Base-by-base conservation (phyloP, 2,329 filamentous ascomycete genomes). In the Colletotrichum sp. region DNA sequence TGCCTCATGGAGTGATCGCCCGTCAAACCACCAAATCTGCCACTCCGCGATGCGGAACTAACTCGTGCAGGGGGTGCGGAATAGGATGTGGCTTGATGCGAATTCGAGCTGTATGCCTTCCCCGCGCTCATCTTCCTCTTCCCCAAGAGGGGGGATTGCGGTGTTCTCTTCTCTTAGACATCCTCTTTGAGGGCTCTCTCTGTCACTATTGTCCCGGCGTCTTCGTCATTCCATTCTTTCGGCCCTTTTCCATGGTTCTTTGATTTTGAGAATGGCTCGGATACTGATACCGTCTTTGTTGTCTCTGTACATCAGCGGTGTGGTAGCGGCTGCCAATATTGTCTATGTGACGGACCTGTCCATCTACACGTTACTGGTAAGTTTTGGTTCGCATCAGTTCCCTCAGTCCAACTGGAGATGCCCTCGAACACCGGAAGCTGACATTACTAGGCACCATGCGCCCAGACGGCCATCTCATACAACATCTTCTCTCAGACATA, bases 401-500 rank as follows among this genome's bases (percentile, higher is more conserved):
- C 15, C 30, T 15, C 26, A 1, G 6, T n/a, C 7, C 2, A 2
- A 18, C 2, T 64, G 57, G n/a, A 24, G 26, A 36, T 39, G 13
- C 21, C 9, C 60, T 15, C 18, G 6, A 10, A 36, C 10, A 9
- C 8, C 24, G 7, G 4, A 63, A 28, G 26, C 73, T 55, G 6
- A 69, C 59, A 44, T 18, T 73, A 36, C 68, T 76, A 91, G 88
- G 89, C 89, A 52, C 88, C 88, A 28, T 91, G 90, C 79, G 89
- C 85, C 6, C 84, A 86, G 75, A 83, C 80, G 3, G 89, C 88
- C 12, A 73, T 91, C 52, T 86, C 84, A 3, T 85, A 86, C 75
- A 85, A 86, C 72, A 81, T 91, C 77, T 83, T 85, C 74, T 75
- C 78, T 44, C 84, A 87, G 77, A 90, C 89, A 1, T 80, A 83